These are phyloP conservation scores for Arxiozyma heterogenica DNA, from an alignment of 1,139 yeast genomes.

Conservation along the genomic window DNA sequence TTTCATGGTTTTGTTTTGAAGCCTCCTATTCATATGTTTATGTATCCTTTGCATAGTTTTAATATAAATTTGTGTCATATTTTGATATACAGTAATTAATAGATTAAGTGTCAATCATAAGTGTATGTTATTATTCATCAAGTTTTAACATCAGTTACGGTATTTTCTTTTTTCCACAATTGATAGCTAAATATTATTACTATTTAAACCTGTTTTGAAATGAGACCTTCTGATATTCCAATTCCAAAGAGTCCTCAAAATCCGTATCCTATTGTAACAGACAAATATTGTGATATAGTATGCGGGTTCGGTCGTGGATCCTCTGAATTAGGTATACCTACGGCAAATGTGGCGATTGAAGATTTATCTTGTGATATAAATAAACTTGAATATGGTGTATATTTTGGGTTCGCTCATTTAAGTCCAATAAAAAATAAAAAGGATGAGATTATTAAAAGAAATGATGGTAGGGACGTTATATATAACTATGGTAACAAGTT, in stretches of 20 bases:
- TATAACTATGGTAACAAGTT: conserved; percentile 57
- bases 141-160: background rate
- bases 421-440: conserved; percentile 12
- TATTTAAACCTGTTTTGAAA: background rate
- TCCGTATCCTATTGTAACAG: conserved; percentile 62
- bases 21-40: background rate
- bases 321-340: conserved; percentile 85
- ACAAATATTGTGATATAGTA: conserved; percentile 43
- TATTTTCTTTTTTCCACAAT: background rate
- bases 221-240: conserved; percentile 17
- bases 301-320: conserved; percentile 97
- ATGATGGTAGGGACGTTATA: conserved; percentile 37
- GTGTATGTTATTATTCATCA: background rate
- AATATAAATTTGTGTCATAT: no score
- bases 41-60: no score
- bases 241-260: conserved; percentile 42
- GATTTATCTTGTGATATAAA: conserved; percentile 36
- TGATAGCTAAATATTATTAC: background rate
- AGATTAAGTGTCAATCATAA: background rate
- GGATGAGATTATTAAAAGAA: conserved; percentile 21
- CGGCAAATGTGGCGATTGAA: conserved; percentile 77
- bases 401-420: conserved; percentile 69
- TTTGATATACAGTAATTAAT: background rate
- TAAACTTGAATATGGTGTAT: conserved; percentile 68
- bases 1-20: background rate